Evolutionary conservation across 768 basidiomycete species (phyloP), one percentile per base, ranked within the genome.

Genomic region (Sporobolomyces phaffii): DNA sequence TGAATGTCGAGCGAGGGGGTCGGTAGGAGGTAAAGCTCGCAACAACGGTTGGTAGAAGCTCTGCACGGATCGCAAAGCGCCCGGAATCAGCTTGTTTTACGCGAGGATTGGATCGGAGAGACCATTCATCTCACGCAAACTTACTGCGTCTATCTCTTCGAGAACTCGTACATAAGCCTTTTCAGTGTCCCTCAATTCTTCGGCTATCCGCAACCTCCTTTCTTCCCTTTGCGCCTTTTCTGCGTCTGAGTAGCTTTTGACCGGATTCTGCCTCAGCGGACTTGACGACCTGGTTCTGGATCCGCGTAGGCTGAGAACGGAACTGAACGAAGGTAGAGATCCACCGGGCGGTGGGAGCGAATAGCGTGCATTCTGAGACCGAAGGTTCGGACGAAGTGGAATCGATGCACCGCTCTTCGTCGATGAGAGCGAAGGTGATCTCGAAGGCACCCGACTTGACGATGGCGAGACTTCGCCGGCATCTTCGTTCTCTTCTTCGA

Each of bases 121-220:
- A 15, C 15, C 1, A 29, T 9, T 17, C 15, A 24, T 11, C 10
- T 11, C 44, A 45, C 26, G 33, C 10, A 5, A 28, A 43, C 60
- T 28, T 36, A 72, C 72, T 6, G 44, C 50, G 26, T 75, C 68
- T 22, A 75, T 66, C 36, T 67, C 61, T n/a, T 71, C 60, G n/a
- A 75, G 52, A 0, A 70, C 66, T 13, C 14, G 41, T 0, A 74
- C 68, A 41, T 73, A 75, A 2, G 60, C 52, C 40, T 59, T 43
- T 62, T 75, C 75, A 20, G 73, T 73, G 33, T 74, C 68, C 31
- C 65, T 38, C 20, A 75, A 43, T 61, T 75, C 75, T 43, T 62
- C 43, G 2, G 66, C 65, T 8, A 75, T 65, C 38, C 65, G 44
- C 60, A 57, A 57, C 41, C 69, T 56, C 54, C 54, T 60, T 28